Base-by-base conservation (phyloP, 768 basidiomycete genomes). In the Rhizopogon roseolus region DNA sequence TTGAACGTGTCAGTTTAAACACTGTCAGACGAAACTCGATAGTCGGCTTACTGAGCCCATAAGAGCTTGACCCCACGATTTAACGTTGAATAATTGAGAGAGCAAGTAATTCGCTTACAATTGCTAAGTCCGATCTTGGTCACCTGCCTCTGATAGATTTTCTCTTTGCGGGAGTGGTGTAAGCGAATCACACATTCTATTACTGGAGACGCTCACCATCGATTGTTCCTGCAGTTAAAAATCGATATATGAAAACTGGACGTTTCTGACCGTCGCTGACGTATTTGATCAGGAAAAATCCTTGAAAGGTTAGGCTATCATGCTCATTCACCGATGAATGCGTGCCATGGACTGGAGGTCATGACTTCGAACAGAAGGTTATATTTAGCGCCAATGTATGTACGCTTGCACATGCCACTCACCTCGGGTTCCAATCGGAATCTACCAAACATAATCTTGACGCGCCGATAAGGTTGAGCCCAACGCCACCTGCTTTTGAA, bases 281-380 rank as follows among this genome's bases (percentile, higher is more conserved):
- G 55, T 19, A 52, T 29, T 25, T 60, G 19, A 56, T 54, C 9
- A 53, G 54, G 49, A 58, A 58, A 45, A 27, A 42, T 42, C 16
- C 16, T 49, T 53, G 34, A 36, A 11, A 36, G 34, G 11, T 36
- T 19, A 34, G 55, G 49, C n/a, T 19, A 38, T 50, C 22, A 13
- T 54, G 5, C 32, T 19, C 43, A 60, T 73, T 43, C 56, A 92
- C 93, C 93, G 81, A 70, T 96, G 92, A 65, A 95, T 96, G 46
- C 96, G 83, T 49, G 94, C 96, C 96, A 98, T 98, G 2, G 97
- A 88, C 69, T 99, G 97, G 16, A 94, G 69, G 71, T 99, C 97
- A 62, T 90, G 90, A 62, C 89, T 92, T 52, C 19, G 34, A 44
- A 17, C 22, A 28, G 52, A 37, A n/a, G 17, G 32, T n/a, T 14